Conservation (phyloP, 2,329 filamentous ascomycete species). For the Ophiosphaerella herpotricha region DNA sequence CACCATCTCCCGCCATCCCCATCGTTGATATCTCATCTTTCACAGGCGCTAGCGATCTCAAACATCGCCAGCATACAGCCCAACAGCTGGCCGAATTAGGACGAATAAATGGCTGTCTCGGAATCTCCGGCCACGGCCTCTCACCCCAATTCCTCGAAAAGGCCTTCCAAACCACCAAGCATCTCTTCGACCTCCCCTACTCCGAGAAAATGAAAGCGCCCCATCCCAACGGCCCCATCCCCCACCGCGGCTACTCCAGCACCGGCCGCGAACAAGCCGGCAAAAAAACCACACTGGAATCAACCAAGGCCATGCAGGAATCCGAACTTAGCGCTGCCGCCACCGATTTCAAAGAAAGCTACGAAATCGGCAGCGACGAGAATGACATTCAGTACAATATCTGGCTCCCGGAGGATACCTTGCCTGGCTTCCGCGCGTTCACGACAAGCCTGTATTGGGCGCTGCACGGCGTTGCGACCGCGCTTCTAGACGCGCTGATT, state of each 20-base stretch:
- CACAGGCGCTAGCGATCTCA: slow-evolving; percentile 27
- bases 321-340: slow-evolving; percentile 32
- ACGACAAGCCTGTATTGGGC: too few species aligned
- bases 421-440: slow-evolving; percentile 49
- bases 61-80: slow-evolving; percentile 35
- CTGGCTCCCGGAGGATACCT: slow-evolving; percentile 53
- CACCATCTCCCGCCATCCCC: neutral
- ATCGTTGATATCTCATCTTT: slow-evolving; percentile 47
- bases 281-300: slow-evolving; percentile 47
- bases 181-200: slow-evolving; percentile 51
- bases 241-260: slow-evolving; percentile 62
- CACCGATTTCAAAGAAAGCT: slow-evolving; percentile 58
- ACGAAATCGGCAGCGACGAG: slow-evolving; percentile 53
- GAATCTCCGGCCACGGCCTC: slow-evolving; percentile 56
- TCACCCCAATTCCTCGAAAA: slow-evolving; percentile 45
- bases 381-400: slow-evolving; percentile 53
- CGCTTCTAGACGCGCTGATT: too few species aligned
- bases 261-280: slow-evolving; percentile 60
- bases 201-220: slow-evolving; percentile 56
- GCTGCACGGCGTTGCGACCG: too few species aligned
- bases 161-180: slow-evolving; percentile 52
- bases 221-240: slow-evolving; percentile 54
- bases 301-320: slow-evolving; percentile 22
- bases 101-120: slow-evolving; percentile 54
- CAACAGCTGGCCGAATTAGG: slow-evolving; percentile 50